phyloP scores from a whole-genome alignment of 257 asterid genomes.

The Ocimum tenuiflorum region DNA sequence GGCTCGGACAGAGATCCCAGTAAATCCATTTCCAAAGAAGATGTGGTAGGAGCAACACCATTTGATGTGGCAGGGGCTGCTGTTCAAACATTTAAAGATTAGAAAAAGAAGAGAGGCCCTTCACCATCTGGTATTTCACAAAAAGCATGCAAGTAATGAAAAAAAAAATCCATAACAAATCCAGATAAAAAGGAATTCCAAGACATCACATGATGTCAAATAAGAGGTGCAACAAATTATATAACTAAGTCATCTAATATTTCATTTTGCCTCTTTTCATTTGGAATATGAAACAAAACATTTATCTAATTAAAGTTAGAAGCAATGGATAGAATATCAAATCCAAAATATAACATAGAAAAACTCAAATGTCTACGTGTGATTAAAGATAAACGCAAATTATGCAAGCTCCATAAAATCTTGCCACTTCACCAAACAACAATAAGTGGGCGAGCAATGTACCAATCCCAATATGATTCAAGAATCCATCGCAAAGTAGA shows the following conservation, averaged over 20 bases:
- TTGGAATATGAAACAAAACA: background rate
- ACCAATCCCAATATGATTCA: background rate
- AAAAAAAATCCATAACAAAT: background rate
- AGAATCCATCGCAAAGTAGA: background rate
- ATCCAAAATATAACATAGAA: background rate
- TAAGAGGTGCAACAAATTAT: background rate
- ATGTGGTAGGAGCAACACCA: constrained; percentile 35
- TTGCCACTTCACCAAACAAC: background rate
- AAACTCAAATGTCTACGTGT: background rate
- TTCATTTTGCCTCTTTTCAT: background rate
- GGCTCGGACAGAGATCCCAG: constrained; percentile 69
- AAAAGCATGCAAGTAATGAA: background rate
- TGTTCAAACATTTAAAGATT: constrained; percentile 22
- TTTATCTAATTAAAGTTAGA: background rate
- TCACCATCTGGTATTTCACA: background rate
- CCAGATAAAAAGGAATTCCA: background rate
- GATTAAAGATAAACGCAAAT: background rate
- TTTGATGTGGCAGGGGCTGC: constrained; percentile 48
- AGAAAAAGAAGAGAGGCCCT: constrained; percentile 10
- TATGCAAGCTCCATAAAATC: background rate
- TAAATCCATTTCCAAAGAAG: constrained; percentile 57
- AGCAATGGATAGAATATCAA: background rate
- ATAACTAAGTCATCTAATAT: background rate
- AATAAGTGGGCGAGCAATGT: background rate
- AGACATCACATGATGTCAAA: background rate